Percentiles rank a stretch among this genome's conserved stretches.
Conservation (phyloP, 805 yeast species). For the Lipomyces yamadae region DNA sequence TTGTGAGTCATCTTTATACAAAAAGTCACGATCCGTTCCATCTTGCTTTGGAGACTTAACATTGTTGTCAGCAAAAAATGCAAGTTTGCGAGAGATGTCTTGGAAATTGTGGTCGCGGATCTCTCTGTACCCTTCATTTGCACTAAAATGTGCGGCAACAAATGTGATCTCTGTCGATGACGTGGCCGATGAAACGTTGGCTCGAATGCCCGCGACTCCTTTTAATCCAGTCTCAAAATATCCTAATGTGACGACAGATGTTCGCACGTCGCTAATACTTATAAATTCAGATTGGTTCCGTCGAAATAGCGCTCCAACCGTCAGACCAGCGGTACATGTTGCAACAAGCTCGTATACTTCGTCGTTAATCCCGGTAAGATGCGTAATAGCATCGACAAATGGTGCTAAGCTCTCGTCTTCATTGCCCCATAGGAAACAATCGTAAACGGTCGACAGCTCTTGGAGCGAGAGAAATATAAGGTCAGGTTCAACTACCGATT, state of each 20-base stretch:
- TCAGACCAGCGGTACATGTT: conserved; percentile 41
- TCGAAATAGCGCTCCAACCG: conserved; percentile 42
- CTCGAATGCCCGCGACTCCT: conserved; percentile 70
- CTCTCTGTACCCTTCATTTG: conserved; percentile 69
- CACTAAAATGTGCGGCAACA: conserved; percentile 73
- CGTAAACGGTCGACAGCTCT: conserved; percentile 47
- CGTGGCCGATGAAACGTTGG: conserved; percentile 44
- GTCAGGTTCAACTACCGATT: conserved; percentile 33
- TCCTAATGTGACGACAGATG: conserved; percentile 51
- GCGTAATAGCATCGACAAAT: conserved; percentile 40
- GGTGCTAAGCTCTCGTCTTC: conserved; percentile 40
- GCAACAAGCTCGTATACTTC: conserved; percentile 33
- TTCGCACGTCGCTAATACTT: conserved; percentile 41
- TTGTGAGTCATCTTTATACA: conserved; percentile 60
- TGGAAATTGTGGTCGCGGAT: conserved; percentile 60
- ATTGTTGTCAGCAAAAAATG: conserved; percentile 51
- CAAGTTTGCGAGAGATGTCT: conserved; percentile 57
- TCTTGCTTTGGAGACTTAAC: conserved; percentile 9
- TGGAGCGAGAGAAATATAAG: conserved; percentile 46
- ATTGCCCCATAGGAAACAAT: conserved; percentile 42
- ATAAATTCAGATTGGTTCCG: conserved; percentile 44
- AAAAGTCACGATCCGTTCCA: conserved; percentile 52
- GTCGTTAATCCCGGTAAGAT: conserved; percentile 29
- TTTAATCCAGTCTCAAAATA: conserved; percentile 65
- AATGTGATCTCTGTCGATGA: conserved; percentile 58